Evolutionary conservation across 2,329 filamentous ascomycete genomes (phyloP).

Genomic region (Rhexocercosporidium sp.): DNA sequence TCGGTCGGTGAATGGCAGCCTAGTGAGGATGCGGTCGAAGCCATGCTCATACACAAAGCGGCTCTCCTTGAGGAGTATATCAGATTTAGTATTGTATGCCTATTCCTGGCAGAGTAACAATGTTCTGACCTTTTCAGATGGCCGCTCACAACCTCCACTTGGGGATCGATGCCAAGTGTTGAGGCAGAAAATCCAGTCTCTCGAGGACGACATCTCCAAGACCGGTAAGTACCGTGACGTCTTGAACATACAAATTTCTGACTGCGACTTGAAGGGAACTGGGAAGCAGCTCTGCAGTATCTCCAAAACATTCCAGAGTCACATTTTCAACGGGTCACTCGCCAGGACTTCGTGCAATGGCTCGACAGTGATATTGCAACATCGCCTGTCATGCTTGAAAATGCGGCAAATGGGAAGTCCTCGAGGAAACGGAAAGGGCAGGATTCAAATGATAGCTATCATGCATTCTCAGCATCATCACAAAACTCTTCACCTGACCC

Average conservation of each 20-base stretch:
- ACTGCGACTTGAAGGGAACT: slow-evolving; percentile 4
- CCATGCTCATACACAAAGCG: slow-evolving; percentile 17
- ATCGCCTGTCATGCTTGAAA: background rate
- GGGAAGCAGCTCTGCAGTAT: background rate
- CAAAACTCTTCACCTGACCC: background rate
- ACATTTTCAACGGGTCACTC: slow-evolving; percentile 6
- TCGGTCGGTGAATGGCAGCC: background rate
- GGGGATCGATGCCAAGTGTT: slow-evolving; percentile 18
- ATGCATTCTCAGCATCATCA: background rate
- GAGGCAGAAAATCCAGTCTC: slow-evolving; percentile 8
- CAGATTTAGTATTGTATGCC: slow-evolving; percentile 8
- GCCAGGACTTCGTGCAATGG: slow-evolving; percentile 9
- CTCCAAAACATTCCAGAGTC: slow-evolving; percentile 1
- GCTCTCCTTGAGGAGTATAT: slow-evolving; percentile 18
- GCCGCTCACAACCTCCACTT: background rate
- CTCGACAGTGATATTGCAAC: background rate
- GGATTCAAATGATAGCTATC: background rate
- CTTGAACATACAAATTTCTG: background rate
- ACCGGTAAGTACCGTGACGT: slow-evolving; percentile 8
- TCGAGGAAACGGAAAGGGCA: background rate
- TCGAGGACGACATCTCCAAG: slow-evolving; percentile 21
- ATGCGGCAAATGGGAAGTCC: background rate
- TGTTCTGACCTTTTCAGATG: slow-evolving; percentile 6
- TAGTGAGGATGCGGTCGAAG: slow-evolving; percentile 5
- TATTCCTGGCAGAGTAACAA: background rate